These are phyloP conservation scores for Dendrobium officinale DNA, from an alignment of 106 monocot species.

Conservation along the genomic window DNA sequence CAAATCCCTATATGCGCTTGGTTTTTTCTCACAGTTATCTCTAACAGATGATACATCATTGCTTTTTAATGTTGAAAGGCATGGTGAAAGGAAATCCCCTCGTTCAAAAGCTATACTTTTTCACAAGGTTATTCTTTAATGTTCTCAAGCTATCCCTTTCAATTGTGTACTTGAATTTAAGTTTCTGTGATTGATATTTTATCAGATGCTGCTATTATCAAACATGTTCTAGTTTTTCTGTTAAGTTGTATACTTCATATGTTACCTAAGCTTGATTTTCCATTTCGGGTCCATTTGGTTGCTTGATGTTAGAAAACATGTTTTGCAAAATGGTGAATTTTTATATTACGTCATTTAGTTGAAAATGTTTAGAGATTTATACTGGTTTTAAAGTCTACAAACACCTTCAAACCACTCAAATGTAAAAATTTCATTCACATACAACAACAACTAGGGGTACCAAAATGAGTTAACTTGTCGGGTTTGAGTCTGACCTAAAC, in stretches of 20 bases:
- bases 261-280: background rate
- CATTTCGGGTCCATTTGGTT: background rate
- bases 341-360: background rate
- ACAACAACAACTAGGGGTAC: too few relatives aligned
- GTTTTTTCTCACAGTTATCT: constrained; percentile 59
- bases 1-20: constrained; percentile 67
- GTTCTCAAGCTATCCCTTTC: background rate
- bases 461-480: too few relatives aligned
- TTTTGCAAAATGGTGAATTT: background rate
- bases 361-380: background rate
- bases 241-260: background rate
- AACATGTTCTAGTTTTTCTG: background rate
- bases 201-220: background rate
- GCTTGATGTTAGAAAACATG: background rate
- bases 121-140: constrained; percentile 32
- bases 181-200: background rate
- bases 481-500: too few relatives aligned
- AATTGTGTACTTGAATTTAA: background rate
- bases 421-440: background rate
- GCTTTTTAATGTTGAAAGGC: constrained; percentile 52
- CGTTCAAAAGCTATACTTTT: constrained; percentile 50
- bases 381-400: background rate
- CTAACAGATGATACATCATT: constrained; percentile 52
- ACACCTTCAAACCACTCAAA: background rate
- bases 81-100: constrained; percentile 39